Base-by-base conservation (phyloP, 2,329 filamentous ascomycete species). In the Raffaelea ambrosiae region DNA sequence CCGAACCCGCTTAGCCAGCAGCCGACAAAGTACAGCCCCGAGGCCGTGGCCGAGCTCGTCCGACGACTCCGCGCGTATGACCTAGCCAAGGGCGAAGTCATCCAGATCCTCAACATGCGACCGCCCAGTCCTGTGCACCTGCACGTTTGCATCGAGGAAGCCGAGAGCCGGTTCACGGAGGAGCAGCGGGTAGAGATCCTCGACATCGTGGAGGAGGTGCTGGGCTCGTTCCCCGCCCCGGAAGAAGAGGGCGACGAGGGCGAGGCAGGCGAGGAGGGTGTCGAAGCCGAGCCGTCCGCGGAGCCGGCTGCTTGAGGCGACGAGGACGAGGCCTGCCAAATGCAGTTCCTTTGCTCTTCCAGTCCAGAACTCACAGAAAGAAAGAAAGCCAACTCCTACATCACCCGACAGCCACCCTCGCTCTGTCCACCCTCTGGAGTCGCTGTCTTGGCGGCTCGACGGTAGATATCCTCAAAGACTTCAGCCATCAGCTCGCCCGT, bases 61-160 rank as follows among this genome's bases (percentile, higher is more conserved):
- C 64, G 75, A 57, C 69, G 66, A 21, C 66, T 86, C 44, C 70
- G 72, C 11, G 68, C 67, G 1, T 83, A 74, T 61, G 71, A 78
- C 41, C 70, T 86, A 48, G 77, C 77, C 63, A 86, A 86, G 67
- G 79, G 79, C 47, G 83, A 86, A 63, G 65, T 83, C 47, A 66
- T 86, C 58, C 83, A 84, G 77, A 75, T 86, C 43, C 61, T 85
- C 55, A 86, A 86, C 59, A 65, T 83, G 40, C 73, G 82, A 11
- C 83, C 83, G 0, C 69, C 70, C 20, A 76, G 70, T 23, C 67
- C 72, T 26, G 73, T 74, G 4, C 72, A 74, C 41, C 67, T 86
- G 54, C 81, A 81, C 57, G 76, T 76, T 16, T 69, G 84, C 44
- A 68, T 86, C 31, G 81, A 86, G 62, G 80, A 86, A 54, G 76